phyloP scores from a whole-genome alignment of 1,139 yeast genomes.

The Candida sanyaensis region DNA sequence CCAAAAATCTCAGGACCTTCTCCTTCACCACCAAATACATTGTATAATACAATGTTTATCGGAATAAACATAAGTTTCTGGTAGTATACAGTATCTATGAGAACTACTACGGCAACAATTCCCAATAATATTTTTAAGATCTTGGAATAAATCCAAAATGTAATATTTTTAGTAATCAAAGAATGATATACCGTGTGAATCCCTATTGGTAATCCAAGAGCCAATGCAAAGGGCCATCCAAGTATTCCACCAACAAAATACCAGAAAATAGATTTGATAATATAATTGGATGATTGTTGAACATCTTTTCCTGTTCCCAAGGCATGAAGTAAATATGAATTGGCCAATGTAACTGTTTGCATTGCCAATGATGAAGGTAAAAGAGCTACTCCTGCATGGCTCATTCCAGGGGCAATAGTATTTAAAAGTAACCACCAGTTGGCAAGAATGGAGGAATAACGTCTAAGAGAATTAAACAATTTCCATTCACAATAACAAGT shows the following conservation, averaged over 20 bases:
- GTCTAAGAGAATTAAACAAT: conserved; percentile 46
- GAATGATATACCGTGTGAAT: conserved; percentile 23
- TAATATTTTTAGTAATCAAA: neutral
- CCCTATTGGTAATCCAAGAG: conserved; percentile 63
- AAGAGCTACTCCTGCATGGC: conserved; percentile 82
- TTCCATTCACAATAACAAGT: conserved; percentile 57
- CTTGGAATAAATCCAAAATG: conserved; percentile 17
- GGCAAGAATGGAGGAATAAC: conserved; percentile 43
- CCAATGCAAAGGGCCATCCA: conserved; percentile 92
- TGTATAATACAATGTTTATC: conserved; percentile 77
- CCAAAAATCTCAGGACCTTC: conserved; percentile 93
- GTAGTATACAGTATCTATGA: conserved; percentile 70
- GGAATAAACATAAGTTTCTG: conserved; percentile 65
- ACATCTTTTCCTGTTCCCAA: neutral
- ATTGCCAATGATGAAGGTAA: conserved; percentile 88
- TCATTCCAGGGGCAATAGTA: conserved; percentile 61
- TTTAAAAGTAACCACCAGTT: conserved; percentile 59
- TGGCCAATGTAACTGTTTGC: conserved; percentile 59
- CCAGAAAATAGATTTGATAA: conserved; percentile 46
- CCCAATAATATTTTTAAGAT: conserved; percentile 22
- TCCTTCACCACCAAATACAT: conserved; percentile 72
- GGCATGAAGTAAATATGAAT: conserved; percentile 37
- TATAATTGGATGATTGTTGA: conserved; percentile 4
- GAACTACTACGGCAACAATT: conserved; percentile 35
- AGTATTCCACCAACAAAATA: conserved; percentile 68